These are phyloP conservation scores for Penicillium tannophilum DNA, from an alignment of 495 filamentous ascomycete genomes.

Conservation along the genomic window DNA sequence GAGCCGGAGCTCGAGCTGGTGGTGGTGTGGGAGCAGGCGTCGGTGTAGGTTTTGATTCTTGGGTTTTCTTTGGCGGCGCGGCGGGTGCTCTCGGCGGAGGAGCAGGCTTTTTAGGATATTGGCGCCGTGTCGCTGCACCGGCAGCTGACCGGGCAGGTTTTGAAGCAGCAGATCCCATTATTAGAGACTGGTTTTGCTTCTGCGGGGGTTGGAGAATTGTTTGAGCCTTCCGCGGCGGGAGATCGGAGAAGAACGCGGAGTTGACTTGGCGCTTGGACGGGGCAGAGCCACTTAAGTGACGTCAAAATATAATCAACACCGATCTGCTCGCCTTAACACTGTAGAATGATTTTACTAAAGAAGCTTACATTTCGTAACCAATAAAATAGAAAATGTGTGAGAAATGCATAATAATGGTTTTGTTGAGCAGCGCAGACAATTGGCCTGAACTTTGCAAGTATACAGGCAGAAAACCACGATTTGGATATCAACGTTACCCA, in stretches of 20 bases:
- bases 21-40: slow-evolving; percentile 20
- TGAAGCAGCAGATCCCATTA: slow-evolving; percentile 65
- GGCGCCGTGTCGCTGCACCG: slow-evolving; percentile 50
- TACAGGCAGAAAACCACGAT: not conserved
- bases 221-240: slow-evolving; percentile 26
- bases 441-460: not conserved
- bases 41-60: slow-evolving; percentile 18
- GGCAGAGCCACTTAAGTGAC: slow-evolving; percentile 24
- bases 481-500: not conserved
- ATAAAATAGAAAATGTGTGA: not conserved
- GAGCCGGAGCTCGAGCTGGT: slow-evolving; percentile 17
- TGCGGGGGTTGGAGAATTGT: slow-evolving; percentile 5
- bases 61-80: slow-evolving; percentile 18
- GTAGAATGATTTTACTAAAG: not conserved
- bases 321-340: not conserved
- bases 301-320: slow-evolving; percentile 28
- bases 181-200: not conserved
- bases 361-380: not conserved
- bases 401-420: not conserved
- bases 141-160: slow-evolving; percentile 61
- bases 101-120: slow-evolving; percentile 57
- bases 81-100: slow-evolving; percentile 32
- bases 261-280: slow-evolving; percentile 23
- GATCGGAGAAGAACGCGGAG: slow-evolving; percentile 26
- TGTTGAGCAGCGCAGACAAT: not conserved